Evolutionary conservation across 2,329 filamentous ascomycete species (phyloP), one percentile per base, ranked within the genome.

Genomic region (Epichloe glyceriae): DNA sequence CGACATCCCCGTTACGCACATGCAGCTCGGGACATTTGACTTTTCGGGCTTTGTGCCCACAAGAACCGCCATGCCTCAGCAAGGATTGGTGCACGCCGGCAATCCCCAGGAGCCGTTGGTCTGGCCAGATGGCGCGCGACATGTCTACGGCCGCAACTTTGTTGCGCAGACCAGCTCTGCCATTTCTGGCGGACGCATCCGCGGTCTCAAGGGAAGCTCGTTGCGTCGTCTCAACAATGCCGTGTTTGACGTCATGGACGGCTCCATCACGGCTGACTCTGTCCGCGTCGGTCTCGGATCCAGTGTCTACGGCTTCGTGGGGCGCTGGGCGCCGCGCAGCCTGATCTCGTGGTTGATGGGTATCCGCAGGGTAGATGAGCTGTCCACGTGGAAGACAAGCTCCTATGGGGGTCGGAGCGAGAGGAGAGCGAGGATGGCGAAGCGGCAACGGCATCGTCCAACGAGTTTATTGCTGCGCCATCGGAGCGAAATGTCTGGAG

Each of bases 291-390:
- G 93, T 1, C 80, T 89, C 48, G 93, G 93, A 6, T 88, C 88
- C 47, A 75, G 85, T 51, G 74, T 89, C 0, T 97, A 97, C 66
- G 86, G 87, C 39, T 75, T 96, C 33, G 85, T 97, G 7, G 93
- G 90, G 5, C 78, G 79, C 39, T 91, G 85, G 79, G 76, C 86
- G 22, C 91, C 93, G 1, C 75, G 79, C 19, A 76, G 82, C 3
- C 64, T 96, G 15, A 85, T 97, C n/a, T 83, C 82, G 2, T 93
- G 88, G 86, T 95, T 97, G 86, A 85, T 97, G 79, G 89, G 89
- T 11, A 78, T 90, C 52, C 74, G 82, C 54, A 72, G 71, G 51
- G 79, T 83, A 15, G 73, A 79, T 50, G 73, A 80, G 63, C 66
- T 81, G 45, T 73, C 72, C 46, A 64, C 71, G 2, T 79, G 75